Conservation (phyloP, 2,329 filamentous ascomycete genomes). For the Phaeosphaeria sp. region DNA sequence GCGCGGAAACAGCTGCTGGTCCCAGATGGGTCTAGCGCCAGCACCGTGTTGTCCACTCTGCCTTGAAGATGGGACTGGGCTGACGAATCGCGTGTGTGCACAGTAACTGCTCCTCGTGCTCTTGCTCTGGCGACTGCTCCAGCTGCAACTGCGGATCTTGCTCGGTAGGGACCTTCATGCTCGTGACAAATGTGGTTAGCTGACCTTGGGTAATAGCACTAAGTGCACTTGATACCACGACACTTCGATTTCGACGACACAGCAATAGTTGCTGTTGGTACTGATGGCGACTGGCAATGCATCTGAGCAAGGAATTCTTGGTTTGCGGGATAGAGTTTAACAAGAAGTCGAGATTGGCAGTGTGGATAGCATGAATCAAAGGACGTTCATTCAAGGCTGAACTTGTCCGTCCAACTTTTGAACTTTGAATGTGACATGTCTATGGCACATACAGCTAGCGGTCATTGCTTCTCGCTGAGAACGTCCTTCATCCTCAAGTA, state of each 20-base stretch:
- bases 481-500: constrained; percentile 39
- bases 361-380: background rate
- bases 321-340: background rate
- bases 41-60: constrained; percentile 15
- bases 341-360: background rate
- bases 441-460: too few relatives aligned
- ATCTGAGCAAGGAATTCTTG: background rate
- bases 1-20: background rate
- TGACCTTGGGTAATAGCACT: constrained; percentile 7
- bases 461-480: too few relatives aligned
- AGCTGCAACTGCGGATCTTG: constrained; percentile 35
- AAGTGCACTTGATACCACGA: constrained; percentile 1
- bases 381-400: background rate
- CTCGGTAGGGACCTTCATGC: constrained; percentile 8
- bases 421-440: too few relatives aligned
- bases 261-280: background rate
- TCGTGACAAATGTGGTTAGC: background rate
- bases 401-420: too few relatives aligned
- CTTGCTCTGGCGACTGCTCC: constrained; percentile 36
- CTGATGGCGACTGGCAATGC: background rate
- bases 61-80: background rate
- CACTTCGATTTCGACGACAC: background rate
- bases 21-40: constrained; percentile 8
- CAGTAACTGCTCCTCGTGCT: constrained; percentile 11
- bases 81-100: constrained; percentile 2